phyloP scores from a whole-genome alignment of 345 rosid genomes.

The Erucastrum elatum region DNA sequence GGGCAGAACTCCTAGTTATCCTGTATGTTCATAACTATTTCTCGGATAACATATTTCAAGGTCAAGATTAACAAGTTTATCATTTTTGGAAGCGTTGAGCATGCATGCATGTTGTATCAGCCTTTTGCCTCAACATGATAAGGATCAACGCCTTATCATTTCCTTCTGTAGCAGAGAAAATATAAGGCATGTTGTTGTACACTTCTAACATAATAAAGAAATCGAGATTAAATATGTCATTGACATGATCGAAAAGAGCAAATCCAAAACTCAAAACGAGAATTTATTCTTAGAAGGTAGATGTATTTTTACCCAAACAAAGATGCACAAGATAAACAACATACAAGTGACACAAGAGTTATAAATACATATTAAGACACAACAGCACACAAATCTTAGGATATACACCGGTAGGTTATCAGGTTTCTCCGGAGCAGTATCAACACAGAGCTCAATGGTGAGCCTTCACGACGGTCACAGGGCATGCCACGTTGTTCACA shows the following conservation, averaged over 20 bases:
- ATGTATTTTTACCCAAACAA: not conserved
- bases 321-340: not conserved
- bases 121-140: not conserved
- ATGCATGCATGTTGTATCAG: not conserved
- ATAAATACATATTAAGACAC: not conserved
- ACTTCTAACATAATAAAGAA: no score
- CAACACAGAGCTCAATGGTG: slow-evolving; percentile 24
- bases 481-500: slow-evolving; percentile 65
- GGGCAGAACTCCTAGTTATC: not conserved
- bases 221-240: not conserved
- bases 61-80: not conserved
- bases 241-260: not conserved
- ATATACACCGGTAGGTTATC: not conserved
- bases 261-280: not conserved
- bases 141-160: not conserved
- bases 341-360: not conserved
- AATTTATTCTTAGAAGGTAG: not conserved
- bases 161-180: not conserved
- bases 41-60: not conserved
- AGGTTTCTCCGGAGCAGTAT: not conserved
- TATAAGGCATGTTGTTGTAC: not conserved
- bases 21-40: not conserved
- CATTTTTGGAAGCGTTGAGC: not conserved
- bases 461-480: slow-evolving; percentile 71
- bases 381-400: not conserved